These are phyloP conservation scores for Verticillium tricorpus DNA, from an alignment of 2,329 filamentous ascomycete genomes.

Conservation along the genomic window DNA sequence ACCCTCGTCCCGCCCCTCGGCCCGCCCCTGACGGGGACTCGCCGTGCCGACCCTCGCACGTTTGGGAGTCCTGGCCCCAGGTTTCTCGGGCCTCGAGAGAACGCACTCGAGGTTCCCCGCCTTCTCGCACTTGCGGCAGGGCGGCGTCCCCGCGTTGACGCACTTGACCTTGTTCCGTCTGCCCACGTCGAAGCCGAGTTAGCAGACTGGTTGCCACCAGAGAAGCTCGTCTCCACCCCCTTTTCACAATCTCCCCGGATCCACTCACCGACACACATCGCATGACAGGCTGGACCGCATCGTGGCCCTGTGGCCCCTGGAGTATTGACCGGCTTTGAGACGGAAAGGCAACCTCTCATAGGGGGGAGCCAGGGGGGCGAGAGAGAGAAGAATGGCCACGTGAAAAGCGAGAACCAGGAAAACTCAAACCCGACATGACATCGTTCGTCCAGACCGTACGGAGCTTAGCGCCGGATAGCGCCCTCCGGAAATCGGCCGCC, in stretches of 20 bases:
- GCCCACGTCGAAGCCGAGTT: neutral
- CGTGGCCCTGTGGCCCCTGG: neutral
- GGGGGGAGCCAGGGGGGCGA: too few relatives aligned
- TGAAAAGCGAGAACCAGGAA: too few relatives aligned
- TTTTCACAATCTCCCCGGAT: neutral
- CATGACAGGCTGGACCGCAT: slow-evolving; percentile 31
- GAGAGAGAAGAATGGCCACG: too few relatives aligned
- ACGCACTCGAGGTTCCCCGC: slow-evolving; percentile 19
- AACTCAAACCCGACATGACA: too few relatives aligned
- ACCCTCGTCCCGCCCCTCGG: too few relatives aligned
- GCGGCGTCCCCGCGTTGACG: slow-evolving; percentile 22
- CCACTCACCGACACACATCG: slow-evolving; percentile 25
- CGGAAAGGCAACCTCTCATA: neutral
- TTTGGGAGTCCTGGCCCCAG: slow-evolving; percentile 13
- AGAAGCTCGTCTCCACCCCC: too few relatives aligned
- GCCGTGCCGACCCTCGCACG: neutral
- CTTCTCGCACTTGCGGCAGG: slow-evolving; percentile 25
- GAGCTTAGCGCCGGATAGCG: neutral
- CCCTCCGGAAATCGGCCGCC: neutral
- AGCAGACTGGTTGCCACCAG: neutral
- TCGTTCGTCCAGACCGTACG: too few relatives aligned
- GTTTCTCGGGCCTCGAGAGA: slow-evolving; percentile 11
- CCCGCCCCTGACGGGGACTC: neutral
- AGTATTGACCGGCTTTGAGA: slow-evolving; percentile 3
- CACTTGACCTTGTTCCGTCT: slow-evolving; percentile 31